Base-by-base conservation (phyloP, 1,284 basidiomycete species). In the Ganoderma multipileum region DNA sequence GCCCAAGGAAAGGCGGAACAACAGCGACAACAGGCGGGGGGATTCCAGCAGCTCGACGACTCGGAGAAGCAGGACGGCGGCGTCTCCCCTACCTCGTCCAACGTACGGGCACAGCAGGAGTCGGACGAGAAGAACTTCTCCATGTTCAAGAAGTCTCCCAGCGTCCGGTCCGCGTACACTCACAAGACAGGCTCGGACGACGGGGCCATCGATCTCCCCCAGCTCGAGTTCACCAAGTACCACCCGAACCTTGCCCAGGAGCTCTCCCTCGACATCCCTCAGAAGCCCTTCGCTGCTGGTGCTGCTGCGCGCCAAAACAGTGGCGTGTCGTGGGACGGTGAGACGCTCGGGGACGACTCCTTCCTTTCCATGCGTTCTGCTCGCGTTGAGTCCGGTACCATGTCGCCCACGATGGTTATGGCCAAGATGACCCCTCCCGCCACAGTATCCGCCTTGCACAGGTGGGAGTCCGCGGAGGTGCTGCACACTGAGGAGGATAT, bases 391-490 rank as follows among this genome's bases (percentile, higher is more conserved):
- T 86, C 88, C 2, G 85, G 87, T 8, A 80, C 82, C n/a, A 77
- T 85, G 77, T 81, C 81, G 1, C 79, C 81, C 26, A 77, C 79
- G 20, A 50, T 79, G 59, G 82, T 81, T 64, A 82, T 84, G 74
- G 89, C 87, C 33, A 88, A 88, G 76, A 85, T 84, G 69, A 91
- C 91, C 4, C 90, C 91, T 57, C 80, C 81, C 12, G 84, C 87
- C 12, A 86, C 81, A 18, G 74, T 79, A 2, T 84, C 85, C 1
- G 79, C 81, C 18, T 75, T 82, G 6, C 91, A 92, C 79, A 83
- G 76, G 50, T 92, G 91, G 91, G 87, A 92, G 77, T 89, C 89
- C 6, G 91, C 91, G 0, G 89, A 91, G 74, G 88, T 92, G 12
- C 72, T 91, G 64, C 81, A 87, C 61, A 82, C 82, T 63, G 82